Evolutionary conservation across 192 early-diverging fungal species (phyloP).

Genomic region (Diversispora eburnea): DNA sequence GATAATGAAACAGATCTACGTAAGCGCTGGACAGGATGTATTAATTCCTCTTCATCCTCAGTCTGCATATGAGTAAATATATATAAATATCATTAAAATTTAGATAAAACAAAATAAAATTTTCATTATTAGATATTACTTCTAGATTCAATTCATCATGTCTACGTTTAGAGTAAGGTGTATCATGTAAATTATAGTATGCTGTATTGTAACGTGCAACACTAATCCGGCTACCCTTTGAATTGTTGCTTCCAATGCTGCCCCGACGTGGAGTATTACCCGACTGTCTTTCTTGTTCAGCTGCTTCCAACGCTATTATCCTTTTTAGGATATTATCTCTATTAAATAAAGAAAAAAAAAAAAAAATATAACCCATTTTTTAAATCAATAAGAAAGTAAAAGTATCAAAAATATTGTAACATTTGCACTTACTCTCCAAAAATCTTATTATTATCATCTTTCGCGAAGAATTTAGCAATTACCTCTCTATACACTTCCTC

Average conservation of each 20-base stretch:
- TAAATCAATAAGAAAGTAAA: neutral
- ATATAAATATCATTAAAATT: neutral
- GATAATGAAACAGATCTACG: neutral
- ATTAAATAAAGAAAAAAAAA: neutral
- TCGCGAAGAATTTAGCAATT: neutral
- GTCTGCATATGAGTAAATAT: neutral
- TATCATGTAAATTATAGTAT: conserved; percentile 10
- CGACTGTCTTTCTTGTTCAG: neutral
- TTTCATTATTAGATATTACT: neutral
- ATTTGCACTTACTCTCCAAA: conserved; percentile 12
- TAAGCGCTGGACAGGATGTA: neutral
- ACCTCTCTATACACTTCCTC: conserved; percentile 10
- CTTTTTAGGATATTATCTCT: neutral
- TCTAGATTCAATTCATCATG: neutral
- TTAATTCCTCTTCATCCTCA: neutral
- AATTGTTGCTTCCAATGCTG: conserved; percentile 1
- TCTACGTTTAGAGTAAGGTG: neutral
- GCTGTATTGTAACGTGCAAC: neutral
- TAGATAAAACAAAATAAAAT: neutral
- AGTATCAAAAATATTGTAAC: no score
- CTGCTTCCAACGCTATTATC: conserved; percentile 4
- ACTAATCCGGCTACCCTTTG: neutral
- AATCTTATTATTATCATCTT: neutral
- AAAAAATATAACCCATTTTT: neutral
- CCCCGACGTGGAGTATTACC: neutral